Conservation (phyloP, 306 rosid species). For the Lithocarpus polystachyus region DNA sequence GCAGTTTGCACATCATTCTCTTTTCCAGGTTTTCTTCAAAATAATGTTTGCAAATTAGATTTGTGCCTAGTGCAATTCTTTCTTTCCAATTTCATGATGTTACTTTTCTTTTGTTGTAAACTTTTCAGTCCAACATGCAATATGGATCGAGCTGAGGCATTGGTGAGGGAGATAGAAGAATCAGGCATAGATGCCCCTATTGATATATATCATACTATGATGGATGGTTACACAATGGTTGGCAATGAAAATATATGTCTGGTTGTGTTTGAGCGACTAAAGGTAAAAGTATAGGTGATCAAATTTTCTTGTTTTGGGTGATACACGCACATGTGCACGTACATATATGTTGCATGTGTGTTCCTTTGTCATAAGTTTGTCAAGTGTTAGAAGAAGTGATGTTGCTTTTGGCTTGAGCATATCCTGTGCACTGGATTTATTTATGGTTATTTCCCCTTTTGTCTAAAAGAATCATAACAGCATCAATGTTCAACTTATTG, state of each 20-base stretch:
- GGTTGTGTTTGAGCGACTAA: slow-evolving; percentile 86
- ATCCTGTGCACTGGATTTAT: neutral
- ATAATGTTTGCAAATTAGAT: neutral
- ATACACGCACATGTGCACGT: neutral
- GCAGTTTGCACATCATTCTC: neutral
- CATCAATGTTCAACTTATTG: neutral
- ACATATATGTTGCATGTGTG: neutral
- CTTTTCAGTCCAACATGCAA: slow-evolving; percentile 67
- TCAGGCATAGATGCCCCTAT: slow-evolving; percentile 93
- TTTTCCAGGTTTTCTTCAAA: neutral
- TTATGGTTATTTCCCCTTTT: neutral
- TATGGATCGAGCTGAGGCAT: slow-evolving; percentile 79
- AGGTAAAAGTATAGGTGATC: slow-evolving; percentile 48
- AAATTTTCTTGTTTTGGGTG: neutral
- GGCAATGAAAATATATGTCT: slow-evolving; percentile 83
- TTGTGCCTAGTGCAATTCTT: slow-evolving; percentile 9
- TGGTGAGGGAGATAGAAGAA: slow-evolving; percentile 98
- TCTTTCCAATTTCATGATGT: slow-evolving; percentile 11
- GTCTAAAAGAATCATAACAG: neutral
- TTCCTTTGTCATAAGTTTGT: neutral
- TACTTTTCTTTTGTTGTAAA: slow-evolving; percentile 15
- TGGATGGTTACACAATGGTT: slow-evolving; percentile 94
- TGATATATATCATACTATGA: slow-evolving; percentile 97
- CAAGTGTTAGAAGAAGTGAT: no score
- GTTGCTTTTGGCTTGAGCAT: no score